phyloP scores from a whole-genome alignment of 768 basidiomycete genomes.

The Auriscalpium orientale region DNA sequence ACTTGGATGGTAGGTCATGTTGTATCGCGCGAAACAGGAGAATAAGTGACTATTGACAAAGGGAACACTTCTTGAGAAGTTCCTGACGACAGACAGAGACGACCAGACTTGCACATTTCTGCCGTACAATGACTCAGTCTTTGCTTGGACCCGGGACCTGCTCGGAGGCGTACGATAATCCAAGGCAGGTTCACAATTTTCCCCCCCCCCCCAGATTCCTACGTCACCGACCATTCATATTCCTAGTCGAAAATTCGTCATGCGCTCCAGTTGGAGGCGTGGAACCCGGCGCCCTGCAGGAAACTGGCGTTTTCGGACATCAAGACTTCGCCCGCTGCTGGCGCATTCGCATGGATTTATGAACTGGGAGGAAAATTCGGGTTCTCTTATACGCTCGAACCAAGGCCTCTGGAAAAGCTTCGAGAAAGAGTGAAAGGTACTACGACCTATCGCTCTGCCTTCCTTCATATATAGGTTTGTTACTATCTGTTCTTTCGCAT shows the following conservation, averaged over 20 bases:
- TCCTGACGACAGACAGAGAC: slow-evolving; percentile 58
- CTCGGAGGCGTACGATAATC: slow-evolving; percentile 83
- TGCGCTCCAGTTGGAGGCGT: slow-evolving; percentile 95
- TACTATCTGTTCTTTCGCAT: background rate
- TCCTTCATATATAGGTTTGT: slow-evolving; percentile 87
- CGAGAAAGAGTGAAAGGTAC: slow-evolving; percentile 88
- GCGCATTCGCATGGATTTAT: slow-evolving; percentile 78
- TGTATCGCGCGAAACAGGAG: background rate
- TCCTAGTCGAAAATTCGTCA: slow-evolving; percentile 45
- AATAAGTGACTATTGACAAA: slow-evolving; percentile 22
- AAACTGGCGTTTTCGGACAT: slow-evolving; percentile 92
- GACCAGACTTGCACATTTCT: slow-evolving; percentile 52
- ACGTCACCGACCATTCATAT: background rate
- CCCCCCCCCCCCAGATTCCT: background rate
- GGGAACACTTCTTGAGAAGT: slow-evolving; percentile 88
- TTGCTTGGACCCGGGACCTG: slow-evolving; percentile 27
- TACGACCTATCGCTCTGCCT: slow-evolving; percentile 93
- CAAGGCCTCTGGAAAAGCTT: slow-evolving; percentile 71
- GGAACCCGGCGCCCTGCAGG: slow-evolving; percentile 74
- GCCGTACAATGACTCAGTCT: slow-evolving; percentile 27
- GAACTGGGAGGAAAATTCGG: slow-evolving; percentile 81
- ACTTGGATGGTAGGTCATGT: slow-evolving; percentile 57
- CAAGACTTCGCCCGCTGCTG: slow-evolving; percentile 86
- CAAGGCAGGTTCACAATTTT: slow-evolving; percentile 40
- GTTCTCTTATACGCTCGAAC: slow-evolving; percentile 61